These are phyloP conservation scores for Bothriochloa decipiens DNA, from an alignment of 176 grass and related monocot genomes.

Conservation along the genomic window DNA sequence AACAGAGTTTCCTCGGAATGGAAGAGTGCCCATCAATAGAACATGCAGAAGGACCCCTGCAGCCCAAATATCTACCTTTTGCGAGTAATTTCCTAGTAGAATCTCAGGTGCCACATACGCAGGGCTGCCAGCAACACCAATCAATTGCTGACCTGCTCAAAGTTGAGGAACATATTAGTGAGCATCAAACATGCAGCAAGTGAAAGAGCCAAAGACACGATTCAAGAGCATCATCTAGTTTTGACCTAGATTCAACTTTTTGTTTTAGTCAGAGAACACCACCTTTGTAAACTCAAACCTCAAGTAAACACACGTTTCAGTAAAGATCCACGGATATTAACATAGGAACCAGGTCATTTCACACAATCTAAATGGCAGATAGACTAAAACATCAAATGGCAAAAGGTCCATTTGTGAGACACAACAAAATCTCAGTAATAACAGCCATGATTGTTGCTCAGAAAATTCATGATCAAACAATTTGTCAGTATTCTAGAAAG, in stretches of 20 bases:
- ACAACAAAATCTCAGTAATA: background rate
- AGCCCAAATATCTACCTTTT: constrained; percentile 71
- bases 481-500: background rate
- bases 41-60: constrained; percentile 71
- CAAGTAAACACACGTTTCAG: background rate
- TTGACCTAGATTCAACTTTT: background rate
- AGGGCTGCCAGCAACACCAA: constrained; percentile 81
- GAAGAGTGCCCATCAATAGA: constrained; percentile 60
- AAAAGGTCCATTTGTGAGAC: background rate
- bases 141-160: constrained; percentile 77
- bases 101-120: constrained; percentile 86
- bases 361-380: background rate
- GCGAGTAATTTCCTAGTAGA: constrained; percentile 62
- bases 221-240: background rate
- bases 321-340: background rate
- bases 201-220: background rate
- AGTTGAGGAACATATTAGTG: constrained; percentile 41
- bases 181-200: background rate
- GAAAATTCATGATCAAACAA: background rate
- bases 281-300: background rate
- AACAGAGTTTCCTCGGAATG: constrained; percentile 54
- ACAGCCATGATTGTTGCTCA: background rate
- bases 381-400: too few species aligned
- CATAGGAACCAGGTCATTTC: background rate
- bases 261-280: background rate